Conservation (phyloP, 306 rosid genomes). For the Carpinus fangiana region DNA sequence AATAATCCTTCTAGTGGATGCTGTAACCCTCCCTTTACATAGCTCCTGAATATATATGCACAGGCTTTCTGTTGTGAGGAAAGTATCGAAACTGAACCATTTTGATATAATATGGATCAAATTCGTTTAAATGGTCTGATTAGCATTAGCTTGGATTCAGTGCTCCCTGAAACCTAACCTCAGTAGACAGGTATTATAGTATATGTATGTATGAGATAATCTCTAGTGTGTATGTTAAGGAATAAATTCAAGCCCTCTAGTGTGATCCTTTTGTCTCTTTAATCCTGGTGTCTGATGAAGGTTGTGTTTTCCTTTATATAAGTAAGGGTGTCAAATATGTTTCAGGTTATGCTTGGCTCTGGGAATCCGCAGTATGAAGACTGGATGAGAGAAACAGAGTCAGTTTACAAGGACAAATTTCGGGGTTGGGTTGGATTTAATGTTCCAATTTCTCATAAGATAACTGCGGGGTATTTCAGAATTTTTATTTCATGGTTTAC, state of each 20-base stretch:
- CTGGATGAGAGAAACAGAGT: slow-evolving; percentile 88
- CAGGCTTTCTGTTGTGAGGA: background rate
- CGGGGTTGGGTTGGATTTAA: slow-evolving; percentile 95
- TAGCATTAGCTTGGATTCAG: background rate
- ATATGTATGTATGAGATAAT: background rate
- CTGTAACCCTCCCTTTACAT: background rate
- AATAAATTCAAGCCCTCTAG: background rate
- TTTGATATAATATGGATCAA: background rate
- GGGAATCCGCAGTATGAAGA: slow-evolving; percentile 63
- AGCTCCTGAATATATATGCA: background rate
- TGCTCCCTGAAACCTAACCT: background rate
- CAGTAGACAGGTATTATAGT: background rate
- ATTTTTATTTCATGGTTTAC: slow-evolving; percentile 13
- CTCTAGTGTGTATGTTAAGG: background rate
- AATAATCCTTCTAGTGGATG: background rate
- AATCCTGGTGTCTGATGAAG: background rate
- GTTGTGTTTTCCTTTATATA: background rate
- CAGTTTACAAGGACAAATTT: slow-evolving; percentile 59
- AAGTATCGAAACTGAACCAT: background rate
- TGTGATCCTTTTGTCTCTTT: slow-evolving; percentile 13
- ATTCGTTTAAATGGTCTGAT: background rate
- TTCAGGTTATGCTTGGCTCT: slow-evolving; percentile 92
- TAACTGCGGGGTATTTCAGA: slow-evolving; percentile 77
- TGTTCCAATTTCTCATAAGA: slow-evolving; percentile 82
- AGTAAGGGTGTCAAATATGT: slow-evolving; percentile 7